A percentile compares a stretch with the other conserved stretches of the same genome.
phyloP scores from a whole-genome alignment of 1,284 basidiomycete genomes.

The Cryptococcus deneoformans region DNA sequence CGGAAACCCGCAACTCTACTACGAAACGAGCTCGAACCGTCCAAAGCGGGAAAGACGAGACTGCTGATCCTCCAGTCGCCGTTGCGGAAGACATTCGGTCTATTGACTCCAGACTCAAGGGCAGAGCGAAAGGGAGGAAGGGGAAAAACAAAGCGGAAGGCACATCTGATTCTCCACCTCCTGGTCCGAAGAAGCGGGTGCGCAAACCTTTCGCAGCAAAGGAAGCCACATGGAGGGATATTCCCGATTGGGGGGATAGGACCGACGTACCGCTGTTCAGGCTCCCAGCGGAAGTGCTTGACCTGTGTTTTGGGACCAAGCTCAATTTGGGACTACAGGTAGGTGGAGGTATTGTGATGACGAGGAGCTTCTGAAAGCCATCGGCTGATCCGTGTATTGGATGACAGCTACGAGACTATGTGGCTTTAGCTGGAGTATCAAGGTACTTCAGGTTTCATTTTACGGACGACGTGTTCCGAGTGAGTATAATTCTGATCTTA shows the following conservation, averaged over 20 bases:
- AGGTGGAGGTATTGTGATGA: slow-evolving; percentile 4
- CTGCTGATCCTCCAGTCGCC: too few species aligned
- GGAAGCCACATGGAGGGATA: slow-evolving; percentile 20
- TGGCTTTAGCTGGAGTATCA: slow-evolving; percentile 30
- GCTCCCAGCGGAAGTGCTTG: slow-evolving; percentile 21
- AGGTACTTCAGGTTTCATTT: slow-evolving; percentile 21
- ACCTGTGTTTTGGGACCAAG: slow-evolving; percentile 18
- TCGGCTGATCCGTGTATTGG: neutral
- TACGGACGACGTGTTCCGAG: slow-evolving; percentile 19
- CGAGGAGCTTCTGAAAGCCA: neutral
- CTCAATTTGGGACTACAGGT: slow-evolving; percentile 13
- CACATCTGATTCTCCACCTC: too few species aligned
- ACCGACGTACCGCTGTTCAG: slow-evolving; percentile 18
- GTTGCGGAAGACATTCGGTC: too few species aligned
- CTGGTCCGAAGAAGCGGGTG: neutral
- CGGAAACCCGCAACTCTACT: too few species aligned
- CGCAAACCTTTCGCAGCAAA: slow-evolving; percentile 8
- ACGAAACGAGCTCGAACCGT: too few species aligned
- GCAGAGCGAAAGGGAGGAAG: too few species aligned
- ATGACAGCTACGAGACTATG: slow-evolving; percentile 24
- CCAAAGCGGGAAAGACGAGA: too few species aligned
- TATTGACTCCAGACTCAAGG: too few species aligned
- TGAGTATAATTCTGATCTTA: slow-evolving; percentile 5
- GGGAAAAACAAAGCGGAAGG: too few species aligned
- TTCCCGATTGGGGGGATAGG: slow-evolving; percentile 25